A percentile compares a stretch with the other conserved stretches of the same genome.
phyloP scores from a whole-genome alignment of 768 basidiomycete genomes.

The Tremella mesenterica region DNA sequence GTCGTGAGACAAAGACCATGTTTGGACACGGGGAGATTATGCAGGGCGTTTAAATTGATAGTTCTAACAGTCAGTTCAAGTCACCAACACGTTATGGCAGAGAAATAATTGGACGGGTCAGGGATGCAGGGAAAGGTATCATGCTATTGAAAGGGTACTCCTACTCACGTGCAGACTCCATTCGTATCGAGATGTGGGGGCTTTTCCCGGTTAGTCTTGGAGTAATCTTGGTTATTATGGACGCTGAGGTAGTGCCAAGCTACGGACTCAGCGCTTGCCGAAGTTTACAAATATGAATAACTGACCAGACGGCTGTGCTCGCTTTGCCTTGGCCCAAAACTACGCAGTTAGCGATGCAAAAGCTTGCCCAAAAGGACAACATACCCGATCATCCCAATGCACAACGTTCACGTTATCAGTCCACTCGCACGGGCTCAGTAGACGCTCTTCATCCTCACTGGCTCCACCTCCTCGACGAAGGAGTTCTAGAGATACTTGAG shows the following conservation, averaged over 20 bases:
- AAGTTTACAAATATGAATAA: slow-evolving; percentile 41
- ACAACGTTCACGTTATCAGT: slow-evolving; percentile 59
- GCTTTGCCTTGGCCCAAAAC: slow-evolving; percentile 55
- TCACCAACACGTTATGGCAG: slow-evolving; percentile 36
- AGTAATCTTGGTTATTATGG: slow-evolving; percentile 30
- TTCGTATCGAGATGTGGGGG: neutral
- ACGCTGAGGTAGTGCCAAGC: slow-evolving; percentile 69
- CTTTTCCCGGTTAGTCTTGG: neutral
- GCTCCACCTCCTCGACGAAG: slow-evolving; percentile 50
- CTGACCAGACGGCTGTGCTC: slow-evolving; percentile 55
- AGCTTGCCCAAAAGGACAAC: slow-evolving; percentile 17
- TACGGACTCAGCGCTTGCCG: neutral
- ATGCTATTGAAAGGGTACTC: too few relatives aligned
- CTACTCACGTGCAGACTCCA: too few relatives aligned
- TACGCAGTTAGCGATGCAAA: neutral
- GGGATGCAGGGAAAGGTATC: too few relatives aligned
- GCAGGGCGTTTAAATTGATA: slow-evolving; percentile 70
- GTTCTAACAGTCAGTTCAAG: slow-evolving; percentile 49
- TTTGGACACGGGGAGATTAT: slow-evolving; percentile 53
- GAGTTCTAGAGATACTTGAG: slow-evolving; percentile 53
- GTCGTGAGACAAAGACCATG: slow-evolving; percentile 63
- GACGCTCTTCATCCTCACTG: slow-evolving; percentile 52
- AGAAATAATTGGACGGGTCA: too few relatives aligned
- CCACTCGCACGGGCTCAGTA: slow-evolving; percentile 59
- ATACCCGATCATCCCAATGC: slow-evolving; percentile 57